Conservation (phyloP, 768 basidiomycete genomes). For the Strobilomyces dryophilus region DNA sequence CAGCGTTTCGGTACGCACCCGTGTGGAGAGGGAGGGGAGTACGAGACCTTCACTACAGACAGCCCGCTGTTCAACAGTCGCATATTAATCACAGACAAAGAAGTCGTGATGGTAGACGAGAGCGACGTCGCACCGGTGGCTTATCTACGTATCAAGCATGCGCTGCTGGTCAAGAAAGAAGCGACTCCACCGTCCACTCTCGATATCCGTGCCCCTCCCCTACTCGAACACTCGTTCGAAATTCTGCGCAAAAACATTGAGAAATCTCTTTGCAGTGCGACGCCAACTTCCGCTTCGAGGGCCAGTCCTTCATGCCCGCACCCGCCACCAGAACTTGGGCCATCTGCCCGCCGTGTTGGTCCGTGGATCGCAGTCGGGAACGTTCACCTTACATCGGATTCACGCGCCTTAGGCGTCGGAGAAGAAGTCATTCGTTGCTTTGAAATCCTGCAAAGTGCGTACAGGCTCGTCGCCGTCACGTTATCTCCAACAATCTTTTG, state of each 20-base stretch:
- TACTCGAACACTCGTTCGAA: constrained; percentile 39
- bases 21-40: constrained; percentile 98
- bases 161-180: constrained; percentile 56
- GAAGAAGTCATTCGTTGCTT: constrained; percentile 76
- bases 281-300: background rate
- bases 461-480: background rate
- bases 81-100: constrained; percentile 63
- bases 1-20: constrained; percentile 82
- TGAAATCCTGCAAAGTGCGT: constrained; percentile 52
- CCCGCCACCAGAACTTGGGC: constrained; percentile 1
- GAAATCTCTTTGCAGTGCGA: constrained; percentile 5
- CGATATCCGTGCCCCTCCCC: constrained; percentile 40
- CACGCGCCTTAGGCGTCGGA: constrained; percentile 56
- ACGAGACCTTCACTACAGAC: constrained; percentile 90
- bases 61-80: constrained; percentile 81
- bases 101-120: constrained; percentile 74
- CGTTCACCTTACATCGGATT: constrained; percentile 33
- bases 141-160: constrained; percentile 75
- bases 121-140: constrained; percentile 88
- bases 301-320: background rate
- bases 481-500: background rate
- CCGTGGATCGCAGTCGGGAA: constrained; percentile 72
- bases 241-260: constrained; percentile 8
- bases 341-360: constrained; percentile 33
- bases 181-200: background rate